These are phyloP conservation scores for Ganoderma multipileum DNA, from an alignment of 1,284 basidiomycete species.

Conservation along the genomic window DNA sequence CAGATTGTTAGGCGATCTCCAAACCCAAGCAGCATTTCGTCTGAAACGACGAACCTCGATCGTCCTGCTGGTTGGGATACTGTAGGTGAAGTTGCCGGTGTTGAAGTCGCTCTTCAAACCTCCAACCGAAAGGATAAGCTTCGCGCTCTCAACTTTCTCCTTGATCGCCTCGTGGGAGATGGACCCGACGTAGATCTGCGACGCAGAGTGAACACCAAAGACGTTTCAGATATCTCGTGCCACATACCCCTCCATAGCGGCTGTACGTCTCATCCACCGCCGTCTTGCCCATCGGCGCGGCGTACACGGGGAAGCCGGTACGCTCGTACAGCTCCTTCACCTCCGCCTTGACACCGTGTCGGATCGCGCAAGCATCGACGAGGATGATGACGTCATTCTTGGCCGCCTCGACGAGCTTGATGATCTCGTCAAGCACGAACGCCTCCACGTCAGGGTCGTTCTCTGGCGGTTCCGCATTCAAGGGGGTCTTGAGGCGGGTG, in stretches of 20 bases:
- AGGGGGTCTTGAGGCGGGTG: conserved; percentile 67
- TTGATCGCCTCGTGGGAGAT: conserved; percentile 78
- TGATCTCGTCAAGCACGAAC: conserved; percentile 80
- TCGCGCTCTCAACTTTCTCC: conserved; percentile 82
- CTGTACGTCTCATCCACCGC: conserved; percentile 80
- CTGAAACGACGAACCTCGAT: conserved; percentile 61
- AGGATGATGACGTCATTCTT: conserved; percentile 77
- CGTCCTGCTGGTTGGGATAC: conserved; percentile 63
- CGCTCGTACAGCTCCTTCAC: conserved; percentile 72
- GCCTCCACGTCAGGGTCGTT: conserved; percentile 70
- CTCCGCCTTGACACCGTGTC: conserved; percentile 79
- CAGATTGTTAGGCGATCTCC: conserved; percentile 14
- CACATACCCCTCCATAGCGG: conserved; percentile 87
- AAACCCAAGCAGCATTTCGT: not conserved
- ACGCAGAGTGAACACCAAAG: conserved; percentile 10
- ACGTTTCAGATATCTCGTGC: conserved; percentile 7
- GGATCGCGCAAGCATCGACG: conserved; percentile 87
- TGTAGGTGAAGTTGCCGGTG: conserved; percentile 84
- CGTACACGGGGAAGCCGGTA: conserved; percentile 81
- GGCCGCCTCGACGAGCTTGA: conserved; percentile 67
- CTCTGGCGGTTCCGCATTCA: conserved; percentile 56
- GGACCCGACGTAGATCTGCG: conserved; percentile 83
- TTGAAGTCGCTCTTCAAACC: conserved; percentile 90
- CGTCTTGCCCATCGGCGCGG: conserved; percentile 91
- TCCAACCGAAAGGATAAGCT: conserved; percentile 87